Conservation (phyloP, 2,329 filamentous ascomycete genomes). For the Cytospora leucostoma region DNA sequence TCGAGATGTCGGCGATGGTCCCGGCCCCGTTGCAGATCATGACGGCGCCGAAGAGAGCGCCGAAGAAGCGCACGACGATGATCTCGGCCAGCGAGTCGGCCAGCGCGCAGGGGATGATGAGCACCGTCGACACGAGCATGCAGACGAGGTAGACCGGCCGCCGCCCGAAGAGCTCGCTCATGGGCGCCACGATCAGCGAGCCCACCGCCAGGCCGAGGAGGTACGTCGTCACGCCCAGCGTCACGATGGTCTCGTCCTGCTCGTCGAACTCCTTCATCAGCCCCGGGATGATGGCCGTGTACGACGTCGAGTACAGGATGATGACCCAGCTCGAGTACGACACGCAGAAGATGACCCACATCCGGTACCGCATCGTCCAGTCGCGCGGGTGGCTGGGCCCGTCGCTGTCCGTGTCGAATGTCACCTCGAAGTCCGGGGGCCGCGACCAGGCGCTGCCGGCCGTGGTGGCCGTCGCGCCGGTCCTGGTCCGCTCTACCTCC, state of each 20-base stretch:
- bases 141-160: slow-evolving; percentile 66
- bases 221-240: slow-evolving; percentile 74
- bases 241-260: slow-evolving; percentile 54
- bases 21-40: slow-evolving; percentile 85
- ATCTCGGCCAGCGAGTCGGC: slow-evolving; percentile 65
- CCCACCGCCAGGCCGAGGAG: slow-evolving; percentile 70
- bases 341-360: slow-evolving; percentile 44
- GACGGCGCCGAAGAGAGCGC: slow-evolving; percentile 56
- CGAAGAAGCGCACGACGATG: slow-evolving; percentile 69
- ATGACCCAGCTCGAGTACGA: slow-evolving; percentile 47
- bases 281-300: slow-evolving; percentile 68
- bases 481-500: slow-evolving; percentile 39
- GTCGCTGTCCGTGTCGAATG: slow-evolving; percentile 55
- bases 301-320: slow-evolving; percentile 73
- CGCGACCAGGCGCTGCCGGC: slow-evolving; percentile 42
- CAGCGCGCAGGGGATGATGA: slow-evolving; percentile 71
- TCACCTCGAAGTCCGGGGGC: slow-evolving; percentile 65
- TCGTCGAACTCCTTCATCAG: slow-evolving; percentile 66
- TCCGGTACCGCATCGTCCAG: slow-evolving; percentile 58
- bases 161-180: slow-evolving; percentile 68
- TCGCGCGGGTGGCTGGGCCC: slow-evolving; percentile 66
- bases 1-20: slow-evolving; percentile 79
- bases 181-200: slow-evolving; percentile 69
- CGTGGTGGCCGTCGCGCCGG: slow-evolving; percentile 38
- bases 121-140: slow-evolving; percentile 61